Base-by-base conservation (phyloP, 176 grass and related monocot species). In the Microstegium vimineum region DNA sequence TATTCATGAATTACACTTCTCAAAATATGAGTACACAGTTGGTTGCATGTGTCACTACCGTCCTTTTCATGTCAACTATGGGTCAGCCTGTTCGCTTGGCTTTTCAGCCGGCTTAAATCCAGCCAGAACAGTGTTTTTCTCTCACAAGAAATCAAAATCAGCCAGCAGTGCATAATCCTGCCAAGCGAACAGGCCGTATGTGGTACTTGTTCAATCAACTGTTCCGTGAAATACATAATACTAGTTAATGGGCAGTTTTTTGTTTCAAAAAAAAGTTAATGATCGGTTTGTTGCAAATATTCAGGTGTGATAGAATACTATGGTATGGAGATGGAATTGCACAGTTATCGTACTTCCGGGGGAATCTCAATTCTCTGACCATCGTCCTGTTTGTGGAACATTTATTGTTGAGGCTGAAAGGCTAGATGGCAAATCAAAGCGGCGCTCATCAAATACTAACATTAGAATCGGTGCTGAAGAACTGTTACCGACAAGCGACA, bases 271-370 rank as follows among this genome's bases (percentile, higher is more conserved):
- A n/a, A n/a, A n/a, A 28, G 35, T 61, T 16, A 77, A 42, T 2
- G 1, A 22, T 20, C 28, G 15, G 12, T 23, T 30, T 8, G 5
- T 46, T 86, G 33, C 62, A 18, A 31, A 54, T 91, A 18, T 84
- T 65, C 80, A 94, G 92, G 92, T 94, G 92, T 62, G 92, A 94
- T 75, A 78, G 92, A 84, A 94, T 94, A 92, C 64, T 94, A 38
- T 94, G 92, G 89, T 76, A 80, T 75, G 92, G 92, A 56, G 84
- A 87, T 47, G 87, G 84, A 15, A 94, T 94, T 78, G 61, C 28
- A 15, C 89, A 94, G 81, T 31, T 87, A 46, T 89, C 86, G 35
- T 94, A 94, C 64, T 82, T 90, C 31, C 83, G 92, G 2, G 84
- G 25, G 92, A 94, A 68, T 91, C 83, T 38, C 91, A 91, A 82